These are phyloP conservation scores for Malassezia japonica DNA, from an alignment of 1,284 basidiomycete species.

Conservation along the genomic window DNA sequence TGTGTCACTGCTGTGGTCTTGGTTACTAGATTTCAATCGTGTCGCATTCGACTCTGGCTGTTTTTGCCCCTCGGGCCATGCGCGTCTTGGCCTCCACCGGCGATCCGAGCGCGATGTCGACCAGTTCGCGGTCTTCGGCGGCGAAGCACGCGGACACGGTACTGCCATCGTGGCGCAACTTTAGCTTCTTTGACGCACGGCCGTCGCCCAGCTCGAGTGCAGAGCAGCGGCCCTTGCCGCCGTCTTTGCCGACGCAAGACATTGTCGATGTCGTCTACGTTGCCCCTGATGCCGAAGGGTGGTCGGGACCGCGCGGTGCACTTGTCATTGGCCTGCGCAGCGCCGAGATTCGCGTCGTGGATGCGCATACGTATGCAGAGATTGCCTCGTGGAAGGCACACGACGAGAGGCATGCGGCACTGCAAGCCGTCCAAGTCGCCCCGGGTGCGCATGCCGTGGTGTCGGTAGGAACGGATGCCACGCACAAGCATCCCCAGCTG, in stretches of 20 bases:
- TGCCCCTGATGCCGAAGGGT: not conserved
- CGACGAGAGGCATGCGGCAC: conserved; percentile 25
- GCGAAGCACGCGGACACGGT: conserved; percentile 3
- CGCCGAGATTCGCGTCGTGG: conserved; percentile 27
- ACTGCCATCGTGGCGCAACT: conserved; percentile 12
- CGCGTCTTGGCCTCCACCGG: not conserved
- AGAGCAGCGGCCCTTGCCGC: not conserved
- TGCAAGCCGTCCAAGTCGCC: conserved; percentile 20
- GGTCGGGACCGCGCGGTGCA: conserved; percentile 8
- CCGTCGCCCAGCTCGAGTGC: not conserved
- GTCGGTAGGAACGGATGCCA: conserved; percentile 31
- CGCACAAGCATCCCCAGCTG: conserved; percentile 27
- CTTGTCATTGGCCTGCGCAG: conserved; percentile 28
- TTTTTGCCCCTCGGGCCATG: too few species aligned
- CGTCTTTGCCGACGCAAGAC: not conserved
- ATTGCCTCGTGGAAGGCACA: conserved; percentile 33
- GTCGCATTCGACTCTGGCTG: too few species aligned
- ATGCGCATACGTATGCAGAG: conserved; percentile 26
- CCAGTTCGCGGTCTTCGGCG: conserved; percentile 1
- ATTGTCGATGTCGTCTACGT: conserved; percentile 1
- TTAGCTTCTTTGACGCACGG: conserved; percentile 11
- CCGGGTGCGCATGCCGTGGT: conserved; percentile 29
- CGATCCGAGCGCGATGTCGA: conserved; percentile 1
- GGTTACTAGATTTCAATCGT: too few species aligned
- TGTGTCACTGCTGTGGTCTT: too few species aligned